A percentile compares a stretch with the other conserved stretches of the same genome.
These are phyloP conservation scores for Sinapis alba DNA, from an alignment of 441 rosid species.

Conservation along the genomic window DNA sequence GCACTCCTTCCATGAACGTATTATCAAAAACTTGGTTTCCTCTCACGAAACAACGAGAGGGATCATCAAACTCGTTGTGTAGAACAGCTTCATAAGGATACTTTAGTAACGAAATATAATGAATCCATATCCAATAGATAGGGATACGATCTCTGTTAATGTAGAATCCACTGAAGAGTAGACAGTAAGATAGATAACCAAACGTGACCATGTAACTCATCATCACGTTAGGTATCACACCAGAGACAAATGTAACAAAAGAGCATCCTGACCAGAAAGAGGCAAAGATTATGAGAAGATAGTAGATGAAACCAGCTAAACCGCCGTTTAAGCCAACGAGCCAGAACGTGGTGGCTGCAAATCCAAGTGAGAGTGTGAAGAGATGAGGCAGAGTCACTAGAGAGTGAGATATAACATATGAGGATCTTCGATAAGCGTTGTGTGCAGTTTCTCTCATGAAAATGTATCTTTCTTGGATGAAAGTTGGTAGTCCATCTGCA, in stretches of 20 bases:
- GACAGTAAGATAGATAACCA: slow-evolving; percentile 68
- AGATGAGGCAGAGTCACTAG: slow-evolving; percentile 34
- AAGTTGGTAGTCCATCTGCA: slow-evolving; percentile 18
- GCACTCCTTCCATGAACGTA: slow-evolving; percentile 51
- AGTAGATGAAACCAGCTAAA: slow-evolving; percentile 60
- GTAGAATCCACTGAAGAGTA: slow-evolving; percentile 84
- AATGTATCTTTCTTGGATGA: slow-evolving; percentile 51
- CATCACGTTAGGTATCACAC: slow-evolving; percentile 77
- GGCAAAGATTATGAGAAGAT: slow-evolving; percentile 56
- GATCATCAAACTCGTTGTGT: slow-evolving; percentile 53
- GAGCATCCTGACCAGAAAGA: slow-evolving; percentile 82
- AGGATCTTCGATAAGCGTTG: slow-evolving; percentile 32
- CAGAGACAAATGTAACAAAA: slow-evolving; percentile 76
- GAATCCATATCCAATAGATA: slow-evolving; percentile 28
- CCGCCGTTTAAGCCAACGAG: slow-evolving; percentile 81
- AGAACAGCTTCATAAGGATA: not conserved
- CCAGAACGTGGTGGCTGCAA: slow-evolving; percentile 67
- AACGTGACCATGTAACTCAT: slow-evolving; percentile 80
- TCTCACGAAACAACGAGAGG: slow-evolving; percentile 54
- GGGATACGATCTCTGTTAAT: slow-evolving; percentile 75
- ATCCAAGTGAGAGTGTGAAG: slow-evolving; percentile 51
- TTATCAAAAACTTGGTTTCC: slow-evolving; percentile 73
- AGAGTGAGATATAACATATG: slow-evolving; percentile 33
- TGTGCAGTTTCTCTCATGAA: slow-evolving; percentile 51
- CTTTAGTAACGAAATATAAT: not conserved